Base-by-base conservation (phyloP, 805 yeast species). In the Aciculoconidium aculeatum region DNA sequence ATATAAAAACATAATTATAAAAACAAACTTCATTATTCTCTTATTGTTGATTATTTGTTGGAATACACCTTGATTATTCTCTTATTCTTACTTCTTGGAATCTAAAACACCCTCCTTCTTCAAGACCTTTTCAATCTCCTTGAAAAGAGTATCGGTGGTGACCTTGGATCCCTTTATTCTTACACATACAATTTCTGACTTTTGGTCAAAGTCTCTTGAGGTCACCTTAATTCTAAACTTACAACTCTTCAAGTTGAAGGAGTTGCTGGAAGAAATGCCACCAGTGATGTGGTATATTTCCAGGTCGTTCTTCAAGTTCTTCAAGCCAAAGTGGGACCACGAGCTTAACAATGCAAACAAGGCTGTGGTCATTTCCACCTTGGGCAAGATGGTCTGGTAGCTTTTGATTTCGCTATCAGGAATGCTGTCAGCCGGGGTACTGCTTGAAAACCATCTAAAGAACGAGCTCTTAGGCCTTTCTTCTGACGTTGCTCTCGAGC, bases 301-400 rank as follows among this genome's bases (percentile, higher is more conserved):
- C 12, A 63, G 58, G 40, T 68, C 68, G 25, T 70, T 54, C 21
- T 54, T 58, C 35, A 81, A 63, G 36, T 74, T 67, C 40, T 70
- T 72, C 43, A 81, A 55, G 6, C 92, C 90, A 44, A 80, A 80
- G 36, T 70, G 74, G 9, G 74, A 68, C 92, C 92, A 81, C 11
- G 80, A 75, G 25, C 54, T 61, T 40, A 81, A 58, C 32, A 81
- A 65, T 24, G 81, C 73, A 47, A 61, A 68, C 42, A 81, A 56
- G 3, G 86, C 85, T 24, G 74, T 72, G 36, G 72, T 69, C 67
- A 80, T 67, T 47, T 80, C 85, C 15, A 60, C 68, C 34, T 60
- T 58, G 7, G 70, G 61, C 28, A 72, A 49, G 15, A 67, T 59
- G 11, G 69, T 61, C 17, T 50, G 37, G 48, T 49, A 60, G 22